phyloP scores from a whole-genome alignment of 2,329 filamentous ascomycete genomes.

The Curvularia verruculosa region DNA sequence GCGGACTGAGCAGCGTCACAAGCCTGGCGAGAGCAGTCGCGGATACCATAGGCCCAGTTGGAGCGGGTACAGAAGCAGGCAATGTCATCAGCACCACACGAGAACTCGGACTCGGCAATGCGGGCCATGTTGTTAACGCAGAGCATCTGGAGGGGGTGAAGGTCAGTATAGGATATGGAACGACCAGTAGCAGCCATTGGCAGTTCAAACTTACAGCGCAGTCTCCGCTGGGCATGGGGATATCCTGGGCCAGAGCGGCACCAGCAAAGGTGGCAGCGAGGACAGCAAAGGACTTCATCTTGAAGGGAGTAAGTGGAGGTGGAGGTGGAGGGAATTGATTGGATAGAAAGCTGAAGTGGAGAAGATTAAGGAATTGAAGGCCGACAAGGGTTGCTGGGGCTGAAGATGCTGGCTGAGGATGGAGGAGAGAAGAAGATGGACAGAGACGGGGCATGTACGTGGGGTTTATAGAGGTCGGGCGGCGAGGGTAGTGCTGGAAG shows the following conservation, averaged over 20 bases:
- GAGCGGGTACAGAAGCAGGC: constrained; percentile 54
- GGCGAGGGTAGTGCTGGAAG: constrained; percentile 23
- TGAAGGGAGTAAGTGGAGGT: constrained; percentile 16
- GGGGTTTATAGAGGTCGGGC: constrained; percentile 26
- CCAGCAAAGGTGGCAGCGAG: constrained; percentile 42
- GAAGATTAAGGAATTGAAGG: constrained; percentile 19
- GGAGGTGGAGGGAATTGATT: constrained; percentile 23
- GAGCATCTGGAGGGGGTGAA: constrained; percentile 40
- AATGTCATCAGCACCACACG: constrained; percentile 48
- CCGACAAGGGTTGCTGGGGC: constrained; percentile 15
- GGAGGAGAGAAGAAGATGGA: not conserved
- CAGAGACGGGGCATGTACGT: not conserved
- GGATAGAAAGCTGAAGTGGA: constrained; percentile 25
- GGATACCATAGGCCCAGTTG: constrained; percentile 56
- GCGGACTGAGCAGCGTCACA: constrained; percentile 41
- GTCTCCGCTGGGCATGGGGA: constrained; percentile 19
- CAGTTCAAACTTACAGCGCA: constrained; percentile 46
- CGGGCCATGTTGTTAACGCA: constrained; percentile 57
- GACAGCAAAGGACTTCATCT: constrained; percentile 50
- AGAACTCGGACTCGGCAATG: constrained; percentile 48
- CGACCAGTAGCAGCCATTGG: not conserved
- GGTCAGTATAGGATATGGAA: constrained; percentile 22
- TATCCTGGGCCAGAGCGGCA: constrained; percentile 44
- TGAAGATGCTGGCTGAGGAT: constrained; percentile 22
- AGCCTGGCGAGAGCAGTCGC: constrained; percentile 55